These are phyloP conservation scores for Jamesozyma rosinii DNA, from an alignment of 805 yeast species.

Conservation along the genomic window DNA sequence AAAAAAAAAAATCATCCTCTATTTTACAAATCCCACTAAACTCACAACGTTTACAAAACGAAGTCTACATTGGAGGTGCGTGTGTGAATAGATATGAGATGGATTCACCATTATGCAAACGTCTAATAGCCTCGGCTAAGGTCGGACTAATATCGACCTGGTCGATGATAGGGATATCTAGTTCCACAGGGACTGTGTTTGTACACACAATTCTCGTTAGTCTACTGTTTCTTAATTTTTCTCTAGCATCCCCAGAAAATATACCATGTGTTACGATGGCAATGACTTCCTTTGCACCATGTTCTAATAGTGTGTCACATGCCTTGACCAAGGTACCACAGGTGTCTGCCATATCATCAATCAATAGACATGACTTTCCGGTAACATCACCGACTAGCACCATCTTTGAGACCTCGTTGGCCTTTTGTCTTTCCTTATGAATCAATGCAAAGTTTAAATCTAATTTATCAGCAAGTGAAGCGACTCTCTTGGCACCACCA, in stretches of 20 bases:
- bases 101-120: slow-evolving; percentile 94
- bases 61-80: slow-evolving; percentile 24
- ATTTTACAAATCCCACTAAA: too few species aligned
- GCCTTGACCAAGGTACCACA: slow-evolving; percentile 96
- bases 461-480: slow-evolving; percentile 82
- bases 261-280: slow-evolving; percentile 96
- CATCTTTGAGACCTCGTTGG: slow-evolving; percentile 92
- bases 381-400: slow-evolving; percentile 91
- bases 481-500: slow-evolving; percentile 97
- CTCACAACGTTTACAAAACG: background rate
- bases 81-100: slow-evolving; percentile 61
- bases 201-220: slow-evolving; percentile 77
- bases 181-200: slow-evolving; percentile 80
- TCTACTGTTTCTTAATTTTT: slow-evolving; percentile 57
- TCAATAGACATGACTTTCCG: slow-evolving; percentile 70
- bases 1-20: too few species aligned
- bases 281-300: slow-evolving; percentile 76
- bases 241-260: slow-evolving; percentile 74
- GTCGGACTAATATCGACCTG: slow-evolving; percentile 79
- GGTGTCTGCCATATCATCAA: slow-evolving; percentile 98
- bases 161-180: slow-evolving; percentile 58
- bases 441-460: slow-evolving; percentile 91
- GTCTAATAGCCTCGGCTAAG: slow-evolving; percentile 86
- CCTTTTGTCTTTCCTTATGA: slow-evolving; percentile 91
- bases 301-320: slow-evolving; percentile 70